Percentiles rank a stretch among this genome's conserved stretches.
Evolutionary conservation across 148 eudicot genomes (phyloP).

Genomic region (Amaranthus palmeri): DNA sequence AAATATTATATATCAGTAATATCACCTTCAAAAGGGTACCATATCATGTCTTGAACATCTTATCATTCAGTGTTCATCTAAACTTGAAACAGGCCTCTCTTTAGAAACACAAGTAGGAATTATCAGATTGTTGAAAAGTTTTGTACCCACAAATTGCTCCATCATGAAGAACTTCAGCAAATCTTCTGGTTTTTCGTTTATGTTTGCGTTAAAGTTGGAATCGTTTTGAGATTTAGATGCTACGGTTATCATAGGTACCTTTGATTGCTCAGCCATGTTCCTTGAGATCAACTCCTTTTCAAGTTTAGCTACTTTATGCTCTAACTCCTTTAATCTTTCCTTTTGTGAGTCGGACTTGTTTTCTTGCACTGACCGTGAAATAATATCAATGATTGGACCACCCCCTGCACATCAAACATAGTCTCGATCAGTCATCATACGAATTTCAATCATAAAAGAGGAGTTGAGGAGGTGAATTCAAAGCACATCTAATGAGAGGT

Average conservation of each 20-base stretch:
- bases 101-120: neutral
- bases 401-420: slow-evolving; percentile 14
- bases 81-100: neutral
- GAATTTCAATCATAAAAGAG: no score
- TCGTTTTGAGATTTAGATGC: neutral
- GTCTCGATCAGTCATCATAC: neutral
- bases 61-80: slow-evolving; percentile 1
- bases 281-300: slow-evolving; percentile 15
- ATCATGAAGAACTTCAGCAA: slow-evolving; percentile 14
- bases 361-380: slow-evolving; percentile 18
- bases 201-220: neutral
- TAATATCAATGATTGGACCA: slow-evolving; percentile 27
- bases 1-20: no score
- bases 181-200: neutral
- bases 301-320: slow-evolving; percentile 19
- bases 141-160: slow-evolving; percentile 5
- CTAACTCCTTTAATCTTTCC: slow-evolving; percentile 21
- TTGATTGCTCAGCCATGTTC: slow-evolving; percentile 4
- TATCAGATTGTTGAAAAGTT: slow-evolving; percentile 10
- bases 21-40: no score
- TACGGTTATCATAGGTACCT: neutral
- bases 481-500: no score
- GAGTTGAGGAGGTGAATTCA: no score
- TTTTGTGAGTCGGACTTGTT: slow-evolving; percentile 11
- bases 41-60: neutral